Conservation (phyloP, 1,139 yeast species). For the Eremothecium cymbalariae region DNA sequence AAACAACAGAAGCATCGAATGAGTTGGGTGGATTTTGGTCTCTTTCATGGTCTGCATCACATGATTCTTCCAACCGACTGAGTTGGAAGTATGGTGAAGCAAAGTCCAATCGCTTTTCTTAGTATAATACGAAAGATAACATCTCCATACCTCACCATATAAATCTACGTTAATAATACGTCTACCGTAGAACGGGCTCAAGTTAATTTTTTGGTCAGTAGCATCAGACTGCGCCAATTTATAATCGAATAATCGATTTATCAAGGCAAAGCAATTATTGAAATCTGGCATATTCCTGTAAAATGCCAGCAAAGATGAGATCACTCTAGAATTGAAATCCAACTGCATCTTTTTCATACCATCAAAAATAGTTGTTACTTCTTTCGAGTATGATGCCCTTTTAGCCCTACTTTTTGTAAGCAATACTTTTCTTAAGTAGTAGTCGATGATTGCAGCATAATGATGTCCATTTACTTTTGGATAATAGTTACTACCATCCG, state of each 20-base stretch:
- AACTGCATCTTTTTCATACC: constrained; percentile 14
- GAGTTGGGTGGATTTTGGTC: constrained; percentile 14
- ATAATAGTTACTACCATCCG: constrained; percentile 7
- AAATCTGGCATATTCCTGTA: constrained; percentile 17
- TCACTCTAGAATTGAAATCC: constrained; percentile 15
- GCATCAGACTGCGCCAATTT: constrained; percentile 6
- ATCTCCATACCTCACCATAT: constrained; percentile 26
- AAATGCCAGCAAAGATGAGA: constrained; percentile 18
- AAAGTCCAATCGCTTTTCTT: constrained; percentile 11
- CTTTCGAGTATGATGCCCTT: constrained; percentile 2
- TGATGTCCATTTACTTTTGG: constrained; percentile 24
- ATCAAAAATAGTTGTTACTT: constrained; percentile 11
- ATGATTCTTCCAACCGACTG: constrained; percentile 14
- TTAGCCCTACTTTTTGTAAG: constrained; percentile 4
- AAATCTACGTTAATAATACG: constrained; percentile 14
- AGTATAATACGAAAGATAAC: constrained; percentile 20
- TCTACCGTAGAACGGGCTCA: constrained; percentile 13
- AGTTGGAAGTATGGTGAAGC: constrained; percentile 14
- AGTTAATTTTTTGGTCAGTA: constrained; percentile 9
- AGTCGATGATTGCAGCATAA: constrained; percentile 24
- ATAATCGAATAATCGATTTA: constrained; percentile 16
- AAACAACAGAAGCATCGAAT: constrained; percentile 16
- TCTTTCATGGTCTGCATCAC: constrained; percentile 9
- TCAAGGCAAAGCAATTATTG: constrained; percentile 18
- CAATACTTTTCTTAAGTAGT: constrained; percentile 13